Base-by-base conservation (phyloP, 768 basidiomycete genomes). In the Termitomyces sp. region DNA sequence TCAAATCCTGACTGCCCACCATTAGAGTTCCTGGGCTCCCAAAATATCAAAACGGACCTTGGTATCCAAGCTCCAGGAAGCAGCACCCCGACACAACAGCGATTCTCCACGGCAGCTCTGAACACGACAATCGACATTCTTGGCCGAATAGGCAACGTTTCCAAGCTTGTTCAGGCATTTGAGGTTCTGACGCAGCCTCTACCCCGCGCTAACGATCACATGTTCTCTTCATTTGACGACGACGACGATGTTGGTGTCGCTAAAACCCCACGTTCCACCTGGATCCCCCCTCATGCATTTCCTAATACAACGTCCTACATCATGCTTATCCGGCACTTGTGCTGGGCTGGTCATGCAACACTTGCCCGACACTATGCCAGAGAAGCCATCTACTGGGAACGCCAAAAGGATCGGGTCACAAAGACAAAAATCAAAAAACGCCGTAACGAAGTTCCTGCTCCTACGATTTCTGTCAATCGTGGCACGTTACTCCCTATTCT, bases 101-200 rank as follows among this genome's bases (percentile, higher is more conserved):
- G 77, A 4, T 80, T 89, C 63, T 84, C 87, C 16, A 86, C 84
- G 7, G 68, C 81, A 20, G 83, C 87, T 1, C 81, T 94, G 40
- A 91, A 91, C 70, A 88, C 85, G 18, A 83, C 83, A 46, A 72
- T 94, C 61, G 87, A 91, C 57, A 78, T 86, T 64, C 79, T 91
- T 9, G 90, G 89, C 14, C 79, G 79, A 9, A 65, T 78, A 18
- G 80, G 83, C 13, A 72, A 85, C 53, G 70, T 89, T 39, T 84
- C 88, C 4, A 85, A 82, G 63, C 79, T 93, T 67, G 80, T 93
- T 5, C 83, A 85, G 65, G 79, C 86, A 1, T 93, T 92, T 65
- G 91, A 93, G 63, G 84, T 89, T 30, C 82, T 92, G 57, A 90
- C 91, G 0, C 79, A 84, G 48, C 88, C 89, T 16, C 76, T 91